Evolutionary conservation across 352 stramenopile species (phyloP).

Genomic region (Phytophthora tentaculata): DNA sequence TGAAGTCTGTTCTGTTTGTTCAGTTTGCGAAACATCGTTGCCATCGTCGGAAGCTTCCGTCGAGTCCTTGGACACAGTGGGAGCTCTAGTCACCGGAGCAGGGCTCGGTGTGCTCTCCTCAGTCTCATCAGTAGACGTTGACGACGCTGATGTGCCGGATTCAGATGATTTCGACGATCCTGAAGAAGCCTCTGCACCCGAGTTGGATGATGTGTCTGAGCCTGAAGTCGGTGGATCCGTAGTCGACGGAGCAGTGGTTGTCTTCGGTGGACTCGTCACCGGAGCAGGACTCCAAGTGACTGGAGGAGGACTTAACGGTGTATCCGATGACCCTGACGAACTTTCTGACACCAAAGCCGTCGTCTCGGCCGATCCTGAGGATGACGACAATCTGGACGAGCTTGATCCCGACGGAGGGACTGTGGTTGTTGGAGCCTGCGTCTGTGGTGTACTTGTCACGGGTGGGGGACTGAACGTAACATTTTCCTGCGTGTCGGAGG

Average conservation of each 20-base stretch:
- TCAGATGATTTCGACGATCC: conserved; percentile 20
- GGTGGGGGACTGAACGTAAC: conserved; percentile 30
- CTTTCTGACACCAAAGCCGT: conserved; percentile 13
- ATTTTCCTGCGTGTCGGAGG: conserved; percentile 12
- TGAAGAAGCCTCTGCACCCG: conserved; percentile 16
- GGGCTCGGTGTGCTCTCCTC: conserved; percentile 36
- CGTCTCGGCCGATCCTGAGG: conserved; percentile 19
- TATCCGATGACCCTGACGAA: conserved; percentile 24
- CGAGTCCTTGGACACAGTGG: conserved; percentile 10
- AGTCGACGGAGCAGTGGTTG: conserved; percentile 23
- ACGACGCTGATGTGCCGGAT: conserved; percentile 8
- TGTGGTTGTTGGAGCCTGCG: conserved; percentile 12
- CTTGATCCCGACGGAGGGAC: conserved; percentile 20
- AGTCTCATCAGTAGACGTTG: conserved; percentile 22
- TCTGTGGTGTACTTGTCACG: conserved; percentile 35
- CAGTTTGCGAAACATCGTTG: conserved; percentile 23
- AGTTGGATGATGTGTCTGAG: conserved; percentile 16
- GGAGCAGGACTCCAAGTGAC: conserved; percentile 31
- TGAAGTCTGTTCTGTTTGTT: conserved; percentile 5
- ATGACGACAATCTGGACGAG: conserved; percentile 6
- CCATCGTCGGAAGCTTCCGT: conserved; percentile 15
- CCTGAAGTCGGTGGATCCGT: conserved; percentile 8
- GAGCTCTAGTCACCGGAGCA: conserved; percentile 39
- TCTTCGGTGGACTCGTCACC: conserved; percentile 24
- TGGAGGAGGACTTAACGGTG: conserved; percentile 30